A percentile compares a stretch with the other conserved stretches of the same genome.
Conservation (phyloP, 495 filamentous ascomycete species). For the Penicillium cinerascens region DNA sequence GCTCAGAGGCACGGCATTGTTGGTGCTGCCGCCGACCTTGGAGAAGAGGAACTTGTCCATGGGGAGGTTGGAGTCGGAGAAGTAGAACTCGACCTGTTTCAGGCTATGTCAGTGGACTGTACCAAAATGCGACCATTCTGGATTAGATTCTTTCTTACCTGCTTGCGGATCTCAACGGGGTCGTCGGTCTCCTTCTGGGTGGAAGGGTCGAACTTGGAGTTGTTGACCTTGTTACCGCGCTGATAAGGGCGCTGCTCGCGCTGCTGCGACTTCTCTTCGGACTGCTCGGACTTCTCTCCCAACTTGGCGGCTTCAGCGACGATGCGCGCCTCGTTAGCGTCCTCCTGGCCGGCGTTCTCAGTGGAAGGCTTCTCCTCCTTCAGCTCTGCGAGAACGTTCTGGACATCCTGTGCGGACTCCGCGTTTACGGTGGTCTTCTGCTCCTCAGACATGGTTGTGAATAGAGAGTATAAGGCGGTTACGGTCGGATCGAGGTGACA, state of each 20-base stretch:
- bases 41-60: constrained; percentile 82
- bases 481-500: not conserved
- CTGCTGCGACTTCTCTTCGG: constrained; percentile 31
- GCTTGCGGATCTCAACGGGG: constrained; percentile 72
- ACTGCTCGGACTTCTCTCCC: constrained; percentile 41
- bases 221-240: constrained; percentile 29
- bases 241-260: constrained; percentile 18
- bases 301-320: constrained; percentile 45
- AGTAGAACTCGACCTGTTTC: constrained; percentile 91
- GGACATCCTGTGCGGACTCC: constrained; percentile 46
- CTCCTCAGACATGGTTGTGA: constrained; percentile 40
- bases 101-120: not conserved
- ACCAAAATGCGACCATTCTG: not conserved
- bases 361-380: constrained; percentile 33
- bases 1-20: constrained; percentile 73
- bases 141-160: constrained; percentile 44
- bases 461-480: constrained; percentile 2
- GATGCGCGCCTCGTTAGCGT: constrained; percentile 43
- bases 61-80: constrained; percentile 87
- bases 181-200: constrained; percentile 63
- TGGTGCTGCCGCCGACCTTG: constrained; percentile 68
- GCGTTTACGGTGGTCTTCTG: constrained; percentile 38
- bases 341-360: constrained; percentile 31
- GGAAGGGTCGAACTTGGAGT: constrained; percentile 64
- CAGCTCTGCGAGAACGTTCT: constrained; percentile 46